Conservation (phyloP, 225 moss, liverwort and hornwort species). For the Anthoceros angustus region DNA sequence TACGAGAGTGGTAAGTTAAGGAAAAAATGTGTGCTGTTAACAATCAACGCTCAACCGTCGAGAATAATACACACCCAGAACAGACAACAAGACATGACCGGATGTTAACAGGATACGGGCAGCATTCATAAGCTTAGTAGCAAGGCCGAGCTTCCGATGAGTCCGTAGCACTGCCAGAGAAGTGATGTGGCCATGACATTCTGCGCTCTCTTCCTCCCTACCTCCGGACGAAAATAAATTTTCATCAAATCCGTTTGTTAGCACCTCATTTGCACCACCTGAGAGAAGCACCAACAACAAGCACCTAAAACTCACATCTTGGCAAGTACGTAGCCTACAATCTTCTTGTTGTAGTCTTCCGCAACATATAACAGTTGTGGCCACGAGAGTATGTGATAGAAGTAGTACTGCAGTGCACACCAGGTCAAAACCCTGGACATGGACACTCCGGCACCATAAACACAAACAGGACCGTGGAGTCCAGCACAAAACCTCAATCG, state of each 20-base stretch:
- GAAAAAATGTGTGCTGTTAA: background rate
- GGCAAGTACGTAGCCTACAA: conserved; percentile 83
- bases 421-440: conserved; percentile 4
- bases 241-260: too few species aligned
- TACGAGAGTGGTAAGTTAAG: conserved; percentile 6
- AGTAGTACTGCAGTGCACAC: conserved; percentile 41
- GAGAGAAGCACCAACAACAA: background rate
- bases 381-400: conserved; percentile 86
- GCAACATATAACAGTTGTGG: conserved; percentile 87
- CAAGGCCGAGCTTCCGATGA: conserved; percentile 73
- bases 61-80: background rate
- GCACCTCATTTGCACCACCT: too few species aligned
- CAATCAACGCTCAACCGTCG: background rate
- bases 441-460: conserved; percentile 2
- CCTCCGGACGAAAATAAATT: background rate
- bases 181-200: conserved; percentile 91
- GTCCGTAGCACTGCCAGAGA: conserved; percentile 86
- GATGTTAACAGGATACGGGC: conserved; percentile 17
- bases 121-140: conserved; percentile 81
- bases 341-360: conserved; percentile 65
- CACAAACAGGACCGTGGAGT: conserved; percentile 4
- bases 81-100: background rate
- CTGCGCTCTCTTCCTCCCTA: conserved; percentile 75
- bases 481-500: background rate
- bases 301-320: conserved; percentile 38